Evolutionary conservation across 2,329 filamentous ascomycete species (phyloP).

Genomic region (Plenodomus tracheiphilus): DNA sequence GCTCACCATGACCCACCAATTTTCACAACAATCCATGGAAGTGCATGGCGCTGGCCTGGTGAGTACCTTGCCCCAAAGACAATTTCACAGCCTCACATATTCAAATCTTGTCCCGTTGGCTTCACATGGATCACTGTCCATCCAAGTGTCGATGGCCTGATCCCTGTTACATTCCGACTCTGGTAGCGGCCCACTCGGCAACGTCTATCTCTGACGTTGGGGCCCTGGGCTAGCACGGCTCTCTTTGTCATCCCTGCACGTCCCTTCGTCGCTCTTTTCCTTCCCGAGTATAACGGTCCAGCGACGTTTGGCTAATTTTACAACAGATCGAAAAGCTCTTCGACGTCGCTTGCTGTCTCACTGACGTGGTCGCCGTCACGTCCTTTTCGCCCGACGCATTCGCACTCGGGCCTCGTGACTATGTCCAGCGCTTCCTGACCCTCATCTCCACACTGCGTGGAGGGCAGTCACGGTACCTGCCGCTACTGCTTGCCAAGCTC

Average conservation of each 20-base stretch:
- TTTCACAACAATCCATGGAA: conserved; percentile 73
- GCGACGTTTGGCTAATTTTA: conserved; percentile 28
- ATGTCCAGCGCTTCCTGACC: conserved; percentile 68
- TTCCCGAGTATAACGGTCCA: conserved; percentile 7
- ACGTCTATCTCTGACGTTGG: conserved; percentile 35
- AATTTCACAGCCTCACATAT: conserved; percentile 9
- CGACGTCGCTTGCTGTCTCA: conserved; percentile 73
- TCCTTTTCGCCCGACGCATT: conserved; percentile 62
- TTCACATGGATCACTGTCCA: conserved; percentile 18
- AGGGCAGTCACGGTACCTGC: conserved; percentile 75
- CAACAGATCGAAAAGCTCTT: conserved; percentile 75
- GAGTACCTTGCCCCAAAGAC: conserved; percentile 47
- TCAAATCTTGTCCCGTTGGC: conserved; percentile 12
- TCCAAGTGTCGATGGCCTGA: conserved; percentile 18
- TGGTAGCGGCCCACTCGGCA: conserved; percentile 26
- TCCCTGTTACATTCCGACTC: conserved; percentile 26
- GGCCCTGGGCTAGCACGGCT: conserved; percentile 20
- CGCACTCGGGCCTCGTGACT: conserved; percentile 63
- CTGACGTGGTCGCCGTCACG: conserved; percentile 69
- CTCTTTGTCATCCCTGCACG: conserved; percentile 18
- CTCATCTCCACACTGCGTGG: conserved; percentile 72
- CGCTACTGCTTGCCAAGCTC: conserved; percentile 75
- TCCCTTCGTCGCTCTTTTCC: conserved; percentile 17
- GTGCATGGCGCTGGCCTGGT: conserved; percentile 74
- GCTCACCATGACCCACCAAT: conserved; percentile 66